A percentile compares a stretch with the other conserved stretches of the same genome.
Conservation (phyloP, 495 filamentous ascomycete species). For the Penicillium bovifimosum region DNA sequence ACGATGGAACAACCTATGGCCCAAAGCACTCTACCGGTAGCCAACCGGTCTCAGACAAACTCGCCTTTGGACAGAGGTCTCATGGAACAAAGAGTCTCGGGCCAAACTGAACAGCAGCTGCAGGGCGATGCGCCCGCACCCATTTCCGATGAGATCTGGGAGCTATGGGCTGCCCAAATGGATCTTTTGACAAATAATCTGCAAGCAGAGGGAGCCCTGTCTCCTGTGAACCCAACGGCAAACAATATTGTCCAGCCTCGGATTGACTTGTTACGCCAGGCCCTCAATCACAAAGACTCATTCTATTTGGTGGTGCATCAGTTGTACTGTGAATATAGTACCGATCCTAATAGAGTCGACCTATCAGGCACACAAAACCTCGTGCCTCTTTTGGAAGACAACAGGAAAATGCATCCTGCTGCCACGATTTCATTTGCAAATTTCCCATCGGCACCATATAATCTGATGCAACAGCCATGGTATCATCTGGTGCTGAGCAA, state of each 20-base stretch:
- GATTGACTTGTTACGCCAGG: conserved; percentile 50
- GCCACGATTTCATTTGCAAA: background rate
- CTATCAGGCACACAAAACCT: background rate
- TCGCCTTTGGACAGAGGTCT: background rate
- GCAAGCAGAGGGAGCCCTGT: background rate
- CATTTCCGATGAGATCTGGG: conserved; percentile 5
- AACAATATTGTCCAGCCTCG: conserved; percentile 32
- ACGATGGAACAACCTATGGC: background rate
- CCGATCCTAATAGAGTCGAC: conserved; percentile 4
- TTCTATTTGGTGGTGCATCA: conserved; percentile 68
- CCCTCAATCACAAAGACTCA: conserved; percentile 49
- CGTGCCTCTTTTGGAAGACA: conserved; percentile 8
- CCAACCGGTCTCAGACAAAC: background rate
- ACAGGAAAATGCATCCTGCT: conserved; percentile 3
- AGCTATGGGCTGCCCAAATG: conserved; percentile 9
- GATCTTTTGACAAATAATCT: conserved; percentile 9
- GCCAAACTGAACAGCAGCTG: background rate
- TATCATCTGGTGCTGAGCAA: background rate
- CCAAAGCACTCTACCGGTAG: background rate
- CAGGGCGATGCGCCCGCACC: background rate
- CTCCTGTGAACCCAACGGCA: background rate
- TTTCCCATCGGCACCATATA: background rate
- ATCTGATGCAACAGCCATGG: background rate
- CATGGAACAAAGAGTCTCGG: too few species aligned
- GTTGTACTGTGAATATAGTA: conserved; percentile 52